These are phyloP conservation scores for Carex cristatella DNA, from an alignment of 176 grass and related monocot genomes.

Conservation along the genomic window DNA sequence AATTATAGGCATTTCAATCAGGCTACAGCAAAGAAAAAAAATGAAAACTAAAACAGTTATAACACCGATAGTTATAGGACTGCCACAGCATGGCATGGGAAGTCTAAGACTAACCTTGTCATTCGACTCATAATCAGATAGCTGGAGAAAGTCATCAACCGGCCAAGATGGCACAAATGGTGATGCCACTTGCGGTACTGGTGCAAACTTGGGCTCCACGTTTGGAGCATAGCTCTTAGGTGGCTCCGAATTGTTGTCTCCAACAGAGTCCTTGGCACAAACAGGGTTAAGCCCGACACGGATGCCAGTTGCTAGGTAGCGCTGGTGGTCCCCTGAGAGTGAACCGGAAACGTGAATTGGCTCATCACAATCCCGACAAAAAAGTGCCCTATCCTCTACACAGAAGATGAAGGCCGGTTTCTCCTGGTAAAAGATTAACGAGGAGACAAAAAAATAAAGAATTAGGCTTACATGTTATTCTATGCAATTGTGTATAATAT, in stretches of 20 bases:
- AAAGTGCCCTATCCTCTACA: conserved; percentile 92
- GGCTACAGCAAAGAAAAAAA: neutral
- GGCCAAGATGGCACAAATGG: conserved; percentile 62
- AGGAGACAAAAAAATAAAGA: neutral
- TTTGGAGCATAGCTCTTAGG: conserved; percentile 30
- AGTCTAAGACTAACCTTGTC: conserved; percentile 49
- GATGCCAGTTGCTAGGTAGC: conserved; percentile 91
- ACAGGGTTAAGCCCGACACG: conserved; percentile 51
- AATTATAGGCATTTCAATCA: neutral
- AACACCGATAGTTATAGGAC: neutral
- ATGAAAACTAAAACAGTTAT: neutral
- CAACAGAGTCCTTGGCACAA: conserved; percentile 27
- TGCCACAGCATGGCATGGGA: neutral
- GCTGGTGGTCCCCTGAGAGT: conserved; percentile 91
- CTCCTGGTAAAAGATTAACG: conserved; percentile 38
- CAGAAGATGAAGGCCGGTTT: conserved; percentile 99
- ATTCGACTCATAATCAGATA: conserved; percentile 65
- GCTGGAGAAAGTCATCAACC: conserved; percentile 78
- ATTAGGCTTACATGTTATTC: neutral
- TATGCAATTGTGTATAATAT: neutral
- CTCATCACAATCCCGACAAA: conserved; percentile 97
- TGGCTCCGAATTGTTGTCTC: conserved; percentile 30
- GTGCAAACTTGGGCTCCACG: conserved; percentile 12
- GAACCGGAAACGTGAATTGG: conserved; percentile 79
- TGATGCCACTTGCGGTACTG: conserved; percentile 36